Base-by-base conservation (phyloP, 2,329 filamentous ascomycete genomes). In the Penicillium palitans region DNA sequence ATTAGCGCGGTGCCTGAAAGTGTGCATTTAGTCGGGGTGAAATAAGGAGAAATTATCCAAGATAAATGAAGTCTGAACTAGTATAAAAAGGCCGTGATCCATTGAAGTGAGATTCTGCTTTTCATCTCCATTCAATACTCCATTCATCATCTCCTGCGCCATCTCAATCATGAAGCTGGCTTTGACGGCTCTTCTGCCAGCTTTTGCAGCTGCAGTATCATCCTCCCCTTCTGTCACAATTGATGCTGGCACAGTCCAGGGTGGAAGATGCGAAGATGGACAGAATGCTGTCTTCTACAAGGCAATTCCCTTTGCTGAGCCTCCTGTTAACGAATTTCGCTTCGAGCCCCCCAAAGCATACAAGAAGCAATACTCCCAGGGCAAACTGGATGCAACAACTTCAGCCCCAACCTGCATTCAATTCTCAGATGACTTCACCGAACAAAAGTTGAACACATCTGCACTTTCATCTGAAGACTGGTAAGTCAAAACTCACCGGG, bases 321-420 rank as follows among this genome's bases (percentile, higher is more conserved):
- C 64, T 31, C 66, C 66, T 0, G 37, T 63, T 25, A 60, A 55
- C n/a, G 52, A 62, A 6, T 48, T 67, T 2, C 65, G 66, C 15
- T 68, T 67, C 33, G 62, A 65, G 31, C 47, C 65, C 40, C 65
- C 66, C 10, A 53, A 59, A 48, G 52, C 61, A 24, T 66, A 62
- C 53, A 61, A 45, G 1, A 53, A 58, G 24, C 48, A 59, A 48
- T 67, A 52, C 40, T 21, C 65, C 5, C 24, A 57, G 9, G 65
- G 61, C 5, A 44, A 29, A 33, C 55, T 63, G 10, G 48, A 66
- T 50, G 63, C 66, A 40, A 67, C 64, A 4, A 47, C 27, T 24
- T 15, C 52, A 8, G 57, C 64, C 19, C 29, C 60, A 4, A 33
- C 62, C 13, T 68, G 66, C 44, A 55, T 66, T 53, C 64, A 68